Conservation (phyloP, 1,284 basidiomycete genomes). For the Taiwanofungus camphoratus region DNA sequence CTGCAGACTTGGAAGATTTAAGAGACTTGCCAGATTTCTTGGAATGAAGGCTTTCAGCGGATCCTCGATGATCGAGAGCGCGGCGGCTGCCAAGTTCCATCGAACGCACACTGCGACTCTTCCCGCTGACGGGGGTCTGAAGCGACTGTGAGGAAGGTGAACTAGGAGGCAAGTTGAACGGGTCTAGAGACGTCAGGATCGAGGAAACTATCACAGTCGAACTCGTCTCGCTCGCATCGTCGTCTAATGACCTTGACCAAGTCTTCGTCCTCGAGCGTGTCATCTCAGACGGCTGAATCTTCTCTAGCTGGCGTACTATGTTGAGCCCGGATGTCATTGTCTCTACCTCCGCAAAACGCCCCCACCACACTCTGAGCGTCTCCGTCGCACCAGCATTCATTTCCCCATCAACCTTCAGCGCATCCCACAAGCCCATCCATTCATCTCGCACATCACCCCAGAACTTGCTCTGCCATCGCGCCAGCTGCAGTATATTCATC, state of each 20-base stretch:
- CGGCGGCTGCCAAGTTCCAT: slow-evolving; percentile 12
- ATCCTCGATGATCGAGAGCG: slow-evolving; percentile 23
- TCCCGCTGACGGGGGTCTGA: slow-evolving; percentile 11
- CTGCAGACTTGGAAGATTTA: slow-evolving; percentile 16
- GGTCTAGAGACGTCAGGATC: slow-evolving; percentile 4
- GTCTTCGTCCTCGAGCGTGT: slow-evolving; percentile 11
- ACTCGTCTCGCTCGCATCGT: slow-evolving; percentile 11
- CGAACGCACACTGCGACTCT: slow-evolving; percentile 16
- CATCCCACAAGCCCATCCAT: slow-evolving; percentile 77
- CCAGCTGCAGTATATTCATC: slow-evolving; percentile 43
- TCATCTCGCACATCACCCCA: slow-evolving; percentile 51
- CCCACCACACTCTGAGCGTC: slow-evolving; percentile 63
- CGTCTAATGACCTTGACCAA: slow-evolving; percentile 9
- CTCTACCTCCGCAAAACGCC: slow-evolving; percentile 59
- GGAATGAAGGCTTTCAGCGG: slow-evolving; percentile 38
- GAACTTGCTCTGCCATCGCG: slow-evolving; percentile 50
- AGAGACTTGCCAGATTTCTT: slow-evolving; percentile 33
- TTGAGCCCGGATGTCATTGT: slow-evolving; percentile 39
- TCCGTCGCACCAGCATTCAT: slow-evolving; percentile 57
- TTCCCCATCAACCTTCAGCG: slow-evolving; percentile 69
- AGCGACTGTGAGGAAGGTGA: slow-evolving; percentile 6
- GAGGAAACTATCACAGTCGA: slow-evolving; percentile 13
- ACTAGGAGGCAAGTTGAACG: slow-evolving; percentile 3
- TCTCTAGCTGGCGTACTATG: slow-evolving; percentile 30
- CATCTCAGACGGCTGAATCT: slow-evolving; percentile 14